Percentiles rank a stretch among this genome's conserved stretches.
phyloP scores from a whole-genome alignment of 225 moss, liverwort and hornwort genomes.

The Climacium dendroides region DNA sequence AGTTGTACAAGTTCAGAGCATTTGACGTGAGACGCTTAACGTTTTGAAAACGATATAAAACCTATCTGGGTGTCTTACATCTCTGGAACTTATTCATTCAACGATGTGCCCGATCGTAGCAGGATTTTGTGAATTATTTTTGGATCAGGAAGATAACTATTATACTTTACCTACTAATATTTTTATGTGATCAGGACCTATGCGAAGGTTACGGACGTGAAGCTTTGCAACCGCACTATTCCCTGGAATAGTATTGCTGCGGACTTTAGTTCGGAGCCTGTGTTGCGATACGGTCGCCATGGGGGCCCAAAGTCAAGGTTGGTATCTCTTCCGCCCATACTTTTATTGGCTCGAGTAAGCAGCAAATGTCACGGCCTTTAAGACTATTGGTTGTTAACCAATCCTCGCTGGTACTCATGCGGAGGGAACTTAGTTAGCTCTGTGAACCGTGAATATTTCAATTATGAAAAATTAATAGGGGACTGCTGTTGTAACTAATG shows the following conservation, averaged over 20 bases:
- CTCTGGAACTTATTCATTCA: background rate
- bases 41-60: background rate
- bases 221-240: background rate
- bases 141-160: background rate
- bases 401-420: background rate
- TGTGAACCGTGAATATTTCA: background rate
- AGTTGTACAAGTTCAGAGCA: background rate
- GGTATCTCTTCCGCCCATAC: background rate
- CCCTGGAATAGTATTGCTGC: background rate
- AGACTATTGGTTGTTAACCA: background rate
- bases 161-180: background rate
- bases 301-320: slow-evolving; percentile 38
- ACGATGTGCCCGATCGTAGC: background rate
- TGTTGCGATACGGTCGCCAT: slow-evolving; percentile 1
- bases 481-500: background rate
- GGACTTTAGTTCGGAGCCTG: background rate
- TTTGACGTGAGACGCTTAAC: background rate
- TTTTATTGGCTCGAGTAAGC: background rate
- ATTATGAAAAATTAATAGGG: background rate
- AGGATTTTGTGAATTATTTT: background rate
- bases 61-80: background rate
- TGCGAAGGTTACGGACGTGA: background rate
- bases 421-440: background rate
- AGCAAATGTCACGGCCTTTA: background rate
- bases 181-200: background rate